Evolutionary conservation across 768 basidiomycete species (phyloP), one percentile per base, ranked within the genome.

Genomic region (Kwoniella heveanensis): DNA sequence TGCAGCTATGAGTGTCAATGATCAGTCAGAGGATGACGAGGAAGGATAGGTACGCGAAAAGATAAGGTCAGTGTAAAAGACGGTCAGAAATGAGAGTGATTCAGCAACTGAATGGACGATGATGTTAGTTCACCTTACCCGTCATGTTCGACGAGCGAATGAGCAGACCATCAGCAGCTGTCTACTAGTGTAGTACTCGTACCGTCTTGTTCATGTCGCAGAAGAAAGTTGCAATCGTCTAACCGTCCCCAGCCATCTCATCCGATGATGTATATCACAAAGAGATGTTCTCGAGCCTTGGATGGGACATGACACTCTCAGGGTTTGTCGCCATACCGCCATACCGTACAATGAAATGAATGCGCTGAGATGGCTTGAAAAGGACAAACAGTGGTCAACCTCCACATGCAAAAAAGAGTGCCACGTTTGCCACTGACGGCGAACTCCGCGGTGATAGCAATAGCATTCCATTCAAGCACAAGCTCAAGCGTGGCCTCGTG

Each of bases 1-100:
- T 66, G 68, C 68, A 73, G 71, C 66, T 21, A 53, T 39, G 24
- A 19, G 17, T 3, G 39, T 44, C 39, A 10, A 44, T 44, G 39
- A 17, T 44, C 4, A 17, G 6, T 44, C 39, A 44, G 39, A 44
- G 19, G 39, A 44, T 44, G 39, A 44, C 60, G 21, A 54, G 32
- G 19, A 47, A 26, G 47, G 15, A 10, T 39, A 27, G 24, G 44
- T 46, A 24, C n/a, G 27, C n/a, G 44, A 57, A 12, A 27, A 17
- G 12, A 26, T 39, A 12, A 21, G 32, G 21, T 39, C 25, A 36
- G 54, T n/a, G n/a, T n/a, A n/a, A n/a, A n/a, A n/a, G n/a, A n/a
- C n/a, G n/a, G n/a, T 47, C 30, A 9, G 29, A 32, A 39, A 19
- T 7, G 27, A 9, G 5, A 19, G 22, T 12, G 12, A 27, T 30